Evolutionary conservation across 306 rosid genomes (phyloP).

Genomic region (Pyrus betulifolia): DNA sequence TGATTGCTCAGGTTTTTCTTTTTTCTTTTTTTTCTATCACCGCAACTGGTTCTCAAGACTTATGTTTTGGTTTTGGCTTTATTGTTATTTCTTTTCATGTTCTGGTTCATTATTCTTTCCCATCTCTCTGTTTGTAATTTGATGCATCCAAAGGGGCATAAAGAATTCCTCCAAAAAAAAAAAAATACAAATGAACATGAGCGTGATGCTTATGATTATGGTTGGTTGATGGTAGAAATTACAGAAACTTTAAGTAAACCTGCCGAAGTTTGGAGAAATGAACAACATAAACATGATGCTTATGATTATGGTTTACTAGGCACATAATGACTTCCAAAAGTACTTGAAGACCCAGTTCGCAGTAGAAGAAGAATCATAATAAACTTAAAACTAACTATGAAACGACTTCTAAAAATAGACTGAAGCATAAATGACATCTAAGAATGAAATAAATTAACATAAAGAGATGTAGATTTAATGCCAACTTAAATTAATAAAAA

Average conservation of each 20-base stretch:
- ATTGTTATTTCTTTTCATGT: neutral
- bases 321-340: neutral
- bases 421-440: neutral
- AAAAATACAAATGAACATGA: neutral
- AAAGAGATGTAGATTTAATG: neutral
- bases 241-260: neutral
- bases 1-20: slow-evolving; percentile 68
- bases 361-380: neutral
- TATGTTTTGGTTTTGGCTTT: neutral
- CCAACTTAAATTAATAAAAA: too few species aligned
- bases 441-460: neutral
- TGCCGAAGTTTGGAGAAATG: neutral
- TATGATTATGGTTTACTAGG: neutral
- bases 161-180: neutral
- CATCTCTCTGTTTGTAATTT: neutral
- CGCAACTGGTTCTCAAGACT: slow-evolving; percentile 4
- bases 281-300: neutral
- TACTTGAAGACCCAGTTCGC: neutral
- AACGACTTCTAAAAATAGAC: neutral
- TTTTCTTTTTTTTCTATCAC: neutral
- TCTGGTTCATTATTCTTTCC: neutral
- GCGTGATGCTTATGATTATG: neutral
- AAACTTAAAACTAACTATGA: neutral
- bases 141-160: neutral
- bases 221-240: neutral